Percentiles rank a stretch among this genome's conserved stretches.
Evolutionary conservation across 108 stramenopile genomes (phyloP).

Genomic region (Cyclotella atomus): DNA sequence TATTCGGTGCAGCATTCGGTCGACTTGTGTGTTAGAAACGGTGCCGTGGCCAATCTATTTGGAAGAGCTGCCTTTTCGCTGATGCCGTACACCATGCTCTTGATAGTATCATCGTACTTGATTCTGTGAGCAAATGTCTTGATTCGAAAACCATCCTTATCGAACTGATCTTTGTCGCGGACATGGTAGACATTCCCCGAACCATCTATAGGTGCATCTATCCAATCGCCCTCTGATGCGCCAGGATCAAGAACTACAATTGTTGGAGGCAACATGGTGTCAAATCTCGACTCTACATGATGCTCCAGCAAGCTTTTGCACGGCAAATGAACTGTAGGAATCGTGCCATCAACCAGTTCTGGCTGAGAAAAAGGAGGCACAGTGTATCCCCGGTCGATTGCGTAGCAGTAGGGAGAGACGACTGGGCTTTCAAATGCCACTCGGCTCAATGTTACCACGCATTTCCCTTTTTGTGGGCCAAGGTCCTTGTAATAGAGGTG

Average conservation of each 20-base stretch:
- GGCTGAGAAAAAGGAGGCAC: constrained; percentile 40
- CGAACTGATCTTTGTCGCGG: constrained; percentile 23
- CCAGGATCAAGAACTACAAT: constrained; percentile 43
- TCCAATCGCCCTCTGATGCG: constrained; percentile 34
- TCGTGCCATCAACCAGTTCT: constrained; percentile 30
- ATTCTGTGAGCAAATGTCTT: constrained; percentile 30
- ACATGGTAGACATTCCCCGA: constrained; percentile 17
- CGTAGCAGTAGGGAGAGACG: constrained; percentile 41
- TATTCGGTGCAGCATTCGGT: constrained; percentile 31
- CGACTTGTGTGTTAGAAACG: constrained; percentile 25
- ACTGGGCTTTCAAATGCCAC: constrained; percentile 46
- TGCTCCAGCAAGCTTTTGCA: constrained; percentile 32
- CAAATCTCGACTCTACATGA: constrained; percentile 34
- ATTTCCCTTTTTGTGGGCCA: constrained; percentile 24
- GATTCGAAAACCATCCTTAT: constrained; percentile 40
- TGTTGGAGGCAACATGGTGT: constrained; percentile 37
- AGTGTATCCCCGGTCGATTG: constrained; percentile 23
- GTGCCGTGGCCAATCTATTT: constrained; percentile 21
- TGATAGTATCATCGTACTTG: constrained; percentile 34
- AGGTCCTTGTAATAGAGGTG: constrained; percentile 29
- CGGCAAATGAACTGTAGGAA: constrained; percentile 37
- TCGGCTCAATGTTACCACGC: constrained; percentile 35
- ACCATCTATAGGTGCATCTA: constrained; percentile 25
- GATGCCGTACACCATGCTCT: constrained; percentile 33
- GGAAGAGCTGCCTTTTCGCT: constrained; percentile 37